Base-by-base conservation (phyloP, 1,284 basidiomycete genomes). In the Veloboletus limbatus region DNA sequence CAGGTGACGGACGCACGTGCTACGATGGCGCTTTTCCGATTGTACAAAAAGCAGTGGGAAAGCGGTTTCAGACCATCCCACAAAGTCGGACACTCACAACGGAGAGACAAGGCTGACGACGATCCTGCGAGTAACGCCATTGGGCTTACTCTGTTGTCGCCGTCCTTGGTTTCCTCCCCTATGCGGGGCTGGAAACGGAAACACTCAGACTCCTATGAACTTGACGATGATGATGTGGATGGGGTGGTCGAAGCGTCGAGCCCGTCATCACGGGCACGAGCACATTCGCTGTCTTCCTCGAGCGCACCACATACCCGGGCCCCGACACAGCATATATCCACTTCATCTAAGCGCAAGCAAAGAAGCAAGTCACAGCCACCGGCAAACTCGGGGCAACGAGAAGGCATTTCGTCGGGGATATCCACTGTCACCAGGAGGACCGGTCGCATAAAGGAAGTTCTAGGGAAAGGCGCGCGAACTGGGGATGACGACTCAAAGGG, bases 1-100 rank as follows among this genome's bases (percentile, higher is more conserved):
- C 22, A 95, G 92, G 82, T 96, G 7, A 92, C 85, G 20, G 95
- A 99, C 63, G 95, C 96, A 2, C 77, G 93, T 38, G 94, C 95
- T 0, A 93, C 96, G 0, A 98, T 99, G 93, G 95, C 92, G 0
- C 72, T 98, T 20, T 99, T 91, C 68, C 77, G 93, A 7, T 66
- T 96, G n/a, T 79, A 96, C 65, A 87, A 89, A 59, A 81, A 81
- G 48, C 79, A 82, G 42, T 98, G 92, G 93, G 94, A 98, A 54
- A 76, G 74, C 42, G 69, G 65, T 17, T 60, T 63, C 48, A 64
- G 68, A 16, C 54, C 74, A 54, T 39, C 40, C 2, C 47, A 16
- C 3, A 18, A 42, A 6, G 11, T 11, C 8, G 16, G 8, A 20
- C 28, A 21, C 6, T 5, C 31, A 2, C 30, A 30, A 28, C 26